Conservation (phyloP, 192 early-diverging fungal genomes). For the Paraglomus occultum region DNA sequence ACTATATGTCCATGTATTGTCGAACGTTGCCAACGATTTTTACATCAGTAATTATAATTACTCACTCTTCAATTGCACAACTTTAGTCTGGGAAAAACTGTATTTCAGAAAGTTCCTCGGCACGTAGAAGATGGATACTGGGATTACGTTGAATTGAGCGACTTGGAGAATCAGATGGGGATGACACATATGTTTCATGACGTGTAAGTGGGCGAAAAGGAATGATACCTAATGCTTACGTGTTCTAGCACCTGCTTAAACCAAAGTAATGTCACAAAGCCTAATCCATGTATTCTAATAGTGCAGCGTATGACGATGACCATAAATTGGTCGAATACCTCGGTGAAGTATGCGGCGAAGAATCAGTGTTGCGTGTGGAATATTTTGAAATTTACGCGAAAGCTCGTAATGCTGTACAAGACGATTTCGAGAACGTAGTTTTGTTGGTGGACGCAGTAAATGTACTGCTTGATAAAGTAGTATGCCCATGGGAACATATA, state of each 20-base stretch:
- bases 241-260: neutral
- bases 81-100: constrained; percentile 41
- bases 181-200: constrained; percentile 32
- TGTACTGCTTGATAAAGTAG: constrained; percentile 42
- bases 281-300: neutral
- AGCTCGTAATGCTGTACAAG: constrained; percentile 39
- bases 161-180: constrained; percentile 32
- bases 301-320: neutral
- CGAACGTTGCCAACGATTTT: no score
- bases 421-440: constrained; percentile 28
- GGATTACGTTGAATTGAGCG: constrained; percentile 39
- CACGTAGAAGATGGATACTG: constrained; percentile 32
- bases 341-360: neutral
- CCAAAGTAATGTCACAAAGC: neutral
- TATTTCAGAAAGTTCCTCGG: constrained; percentile 34
- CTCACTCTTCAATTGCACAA: no score
- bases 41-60: no score
- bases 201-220: constrained; percentile 29
- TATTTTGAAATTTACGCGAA: constrained; percentile 41
- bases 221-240: neutral
- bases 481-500: constrained; percentile 9
- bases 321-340: neutral
- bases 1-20: neutral
- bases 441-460: constrained; percentile 42
- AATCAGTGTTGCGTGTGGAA: constrained; percentile 9